Conservation (phyloP, 1,284 basidiomycete genomes). For the Volvariella surrecta region DNA sequence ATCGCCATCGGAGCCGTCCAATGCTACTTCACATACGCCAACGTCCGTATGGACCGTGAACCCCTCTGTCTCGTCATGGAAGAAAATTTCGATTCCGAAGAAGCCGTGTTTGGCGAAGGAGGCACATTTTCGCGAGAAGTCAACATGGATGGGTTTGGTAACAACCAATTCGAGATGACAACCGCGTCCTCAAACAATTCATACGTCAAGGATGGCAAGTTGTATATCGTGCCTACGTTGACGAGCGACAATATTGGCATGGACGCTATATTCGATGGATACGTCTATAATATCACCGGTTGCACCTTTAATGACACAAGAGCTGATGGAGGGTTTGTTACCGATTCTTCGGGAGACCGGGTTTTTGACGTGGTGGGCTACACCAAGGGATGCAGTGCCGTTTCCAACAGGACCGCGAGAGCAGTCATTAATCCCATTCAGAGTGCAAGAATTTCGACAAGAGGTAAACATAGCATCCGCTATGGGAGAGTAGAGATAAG, state of each 20-base stretch:
- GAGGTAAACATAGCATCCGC: constrained; percentile 48
- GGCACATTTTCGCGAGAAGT: constrained; percentile 61
- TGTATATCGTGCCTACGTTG: constrained; percentile 78
- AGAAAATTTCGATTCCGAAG: constrained; percentile 55
- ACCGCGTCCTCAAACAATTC: constrained; percentile 58
- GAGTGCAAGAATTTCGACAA: constrained; percentile 67
- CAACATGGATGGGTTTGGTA: constrained; percentile 70
- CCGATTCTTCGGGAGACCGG: constrained; percentile 17
- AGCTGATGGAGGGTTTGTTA: constrained; percentile 23
- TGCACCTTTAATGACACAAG: constrained; percentile 42
- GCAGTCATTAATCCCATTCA: constrained; percentile 73
- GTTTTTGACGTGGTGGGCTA: constrained; percentile 33
- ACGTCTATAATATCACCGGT: constrained; percentile 55
- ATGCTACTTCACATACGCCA: constrained; percentile 36
- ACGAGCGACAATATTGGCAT: constrained; percentile 58
- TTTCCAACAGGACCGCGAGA: constrained; percentile 55
- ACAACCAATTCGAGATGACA: constrained; percentile 78
- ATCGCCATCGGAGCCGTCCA: constrained; percentile 36
- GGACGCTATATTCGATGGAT: constrained; percentile 49
- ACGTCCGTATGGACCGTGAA: constrained; percentile 29
- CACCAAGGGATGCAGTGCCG: constrained; percentile 33
- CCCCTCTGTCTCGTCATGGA: constrained; percentile 61
- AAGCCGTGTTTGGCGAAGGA: constrained; percentile 31
- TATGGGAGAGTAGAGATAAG: constrained; percentile 66
- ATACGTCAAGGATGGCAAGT: constrained; percentile 57